Conservation (phyloP, 805 yeast species). For the Starmerella scarabaei region DNA sequence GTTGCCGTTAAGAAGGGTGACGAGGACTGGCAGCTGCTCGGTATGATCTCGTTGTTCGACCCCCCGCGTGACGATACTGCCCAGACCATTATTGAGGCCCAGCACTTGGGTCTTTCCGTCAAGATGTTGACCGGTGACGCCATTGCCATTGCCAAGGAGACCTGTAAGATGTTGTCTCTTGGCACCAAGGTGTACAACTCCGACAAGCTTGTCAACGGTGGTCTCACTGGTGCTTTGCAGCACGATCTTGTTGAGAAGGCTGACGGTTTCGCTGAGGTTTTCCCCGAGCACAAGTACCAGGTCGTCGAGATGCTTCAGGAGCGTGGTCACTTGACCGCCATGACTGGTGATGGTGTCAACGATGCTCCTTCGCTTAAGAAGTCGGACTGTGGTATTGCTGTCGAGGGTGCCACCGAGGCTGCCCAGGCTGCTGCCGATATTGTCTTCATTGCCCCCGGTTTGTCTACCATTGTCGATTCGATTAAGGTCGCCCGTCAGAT, state of each 20-base stretch:
- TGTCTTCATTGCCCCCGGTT: constrained; percentile 91
- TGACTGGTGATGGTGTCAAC: constrained; percentile 99
- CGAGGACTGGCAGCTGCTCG: constrained; percentile 95
- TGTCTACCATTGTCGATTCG: constrained; percentile 88
- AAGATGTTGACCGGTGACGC: constrained; percentile 99
- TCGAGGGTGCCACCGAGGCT: constrained; percentile 95
- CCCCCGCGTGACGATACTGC: constrained; percentile 99
- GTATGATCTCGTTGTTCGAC: constrained; percentile 98
- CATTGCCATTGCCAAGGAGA: constrained; percentile 97
- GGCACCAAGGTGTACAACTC: constrained; percentile 96
- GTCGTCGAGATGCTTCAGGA: constrained; percentile 91
- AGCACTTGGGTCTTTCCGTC: constrained; percentile 82
- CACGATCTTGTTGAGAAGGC: constrained; percentile 96
- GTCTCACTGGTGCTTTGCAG: constrained; percentile 95
- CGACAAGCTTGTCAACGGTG: constrained; percentile 90
- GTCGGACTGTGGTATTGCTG: constrained; percentile 94
- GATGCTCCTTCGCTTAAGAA: constrained; percentile 96
- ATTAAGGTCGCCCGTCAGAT: constrained; percentile 89
- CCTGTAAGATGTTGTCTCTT: constrained; percentile 93
- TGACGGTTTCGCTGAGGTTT: constrained; percentile 96
- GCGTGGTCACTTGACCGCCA: constrained; percentile 95
- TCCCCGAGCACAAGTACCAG: constrained; percentile 95
- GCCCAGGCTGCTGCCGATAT: constrained; percentile 95
- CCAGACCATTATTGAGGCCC: constrained; percentile 85
- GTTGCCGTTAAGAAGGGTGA: constrained; percentile 98